Evolutionary conservation across 2,329 filamentous ascomycete genomes (phyloP).

Genomic region (Sporothrix variecibatus): DNA sequence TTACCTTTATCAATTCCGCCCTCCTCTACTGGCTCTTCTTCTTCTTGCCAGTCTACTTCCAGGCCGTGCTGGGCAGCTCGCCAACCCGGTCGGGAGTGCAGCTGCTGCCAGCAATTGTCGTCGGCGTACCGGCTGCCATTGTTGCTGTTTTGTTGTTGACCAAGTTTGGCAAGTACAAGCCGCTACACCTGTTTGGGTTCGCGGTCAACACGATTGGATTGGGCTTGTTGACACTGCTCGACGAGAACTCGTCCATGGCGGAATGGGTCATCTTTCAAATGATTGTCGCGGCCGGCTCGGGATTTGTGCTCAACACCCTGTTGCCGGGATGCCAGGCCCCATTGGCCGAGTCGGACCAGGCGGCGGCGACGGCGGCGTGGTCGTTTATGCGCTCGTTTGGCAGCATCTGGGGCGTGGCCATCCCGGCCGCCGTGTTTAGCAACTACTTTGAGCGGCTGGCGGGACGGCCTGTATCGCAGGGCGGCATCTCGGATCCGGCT

Average conservation of each 20-base stretch:
- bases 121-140: slow-evolving; percentile 29
- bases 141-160: slow-evolving; percentile 27
- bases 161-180: slow-evolving; percentile 32
- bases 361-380: slow-evolving; percentile 43
- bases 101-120: slow-evolving; percentile 35
- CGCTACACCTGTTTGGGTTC: slow-evolving; percentile 44
- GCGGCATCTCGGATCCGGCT: slow-evolving; percentile 27
- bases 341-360: slow-evolving; percentile 40
- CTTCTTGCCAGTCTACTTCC: slow-evolving; percentile 51
- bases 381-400: slow-evolving; percentile 44
- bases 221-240: slow-evolving; percentile 35
- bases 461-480: not conserved
- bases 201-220: slow-evolving; percentile 34
- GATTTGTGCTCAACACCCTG: slow-evolving; percentile 45
- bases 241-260: slow-evolving; percentile 33
- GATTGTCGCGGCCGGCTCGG: slow-evolving; percentile 64
- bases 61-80: slow-evolving; percentile 41
- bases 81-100: slow-evolving; percentile 39
- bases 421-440: slow-evolving; percentile 44
- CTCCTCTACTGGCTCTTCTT: slow-evolving; percentile 41
- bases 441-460: slow-evolving; percentile 32
- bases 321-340: slow-evolving; percentile 44
- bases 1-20: slow-evolving; percentile 38
- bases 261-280: slow-evolving; percentile 51
- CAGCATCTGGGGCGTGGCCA: slow-evolving; percentile 43